phyloP scores from a whole-genome alignment of 2,329 filamentous ascomycete species.

The Talaromyces verruculosus region DNA sequence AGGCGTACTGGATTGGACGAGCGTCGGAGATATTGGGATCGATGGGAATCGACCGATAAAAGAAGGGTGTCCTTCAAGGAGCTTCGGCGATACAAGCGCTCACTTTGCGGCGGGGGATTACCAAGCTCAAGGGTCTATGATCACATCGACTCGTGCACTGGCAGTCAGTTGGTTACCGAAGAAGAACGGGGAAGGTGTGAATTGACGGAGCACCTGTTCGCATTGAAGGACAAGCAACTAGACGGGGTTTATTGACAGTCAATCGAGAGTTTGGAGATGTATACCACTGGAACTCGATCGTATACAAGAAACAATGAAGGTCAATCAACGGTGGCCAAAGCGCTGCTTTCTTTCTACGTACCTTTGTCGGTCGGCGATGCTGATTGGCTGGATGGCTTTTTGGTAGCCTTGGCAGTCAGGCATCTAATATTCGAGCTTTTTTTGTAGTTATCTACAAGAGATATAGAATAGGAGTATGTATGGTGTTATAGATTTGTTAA shows the following conservation, averaged over 20 bases:
- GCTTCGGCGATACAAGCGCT: not conserved
- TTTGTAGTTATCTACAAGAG: no score
- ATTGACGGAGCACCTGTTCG: not conserved
- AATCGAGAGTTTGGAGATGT: not conserved
- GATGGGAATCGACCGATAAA: not conserved
- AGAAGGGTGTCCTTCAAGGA: not conserved
- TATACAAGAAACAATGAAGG: not conserved
- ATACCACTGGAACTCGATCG: not conserved
- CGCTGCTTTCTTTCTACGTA: not conserved
- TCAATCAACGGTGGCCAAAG: not conserved
- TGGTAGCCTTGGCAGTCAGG: not conserved
- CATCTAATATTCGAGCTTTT: not conserved
- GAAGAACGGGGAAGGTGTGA: not conserved
- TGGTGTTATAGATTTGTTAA: not conserved
- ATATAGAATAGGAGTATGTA: not conserved
- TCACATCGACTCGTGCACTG: not conserved
- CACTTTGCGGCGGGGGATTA: not conserved
- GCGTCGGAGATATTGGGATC: not conserved
- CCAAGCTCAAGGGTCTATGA: conserved; percentile 3
- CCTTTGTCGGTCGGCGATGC: not conserved
- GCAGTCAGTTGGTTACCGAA: not conserved
- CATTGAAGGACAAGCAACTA: not conserved
- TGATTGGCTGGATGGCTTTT: not conserved
- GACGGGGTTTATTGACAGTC: not conserved
- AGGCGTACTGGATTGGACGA: not conserved